These are phyloP conservation scores for Phaeomoniella chlamydospora DNA, from an alignment of 2,329 filamentous ascomycete species.

Conservation along the genomic window DNA sequence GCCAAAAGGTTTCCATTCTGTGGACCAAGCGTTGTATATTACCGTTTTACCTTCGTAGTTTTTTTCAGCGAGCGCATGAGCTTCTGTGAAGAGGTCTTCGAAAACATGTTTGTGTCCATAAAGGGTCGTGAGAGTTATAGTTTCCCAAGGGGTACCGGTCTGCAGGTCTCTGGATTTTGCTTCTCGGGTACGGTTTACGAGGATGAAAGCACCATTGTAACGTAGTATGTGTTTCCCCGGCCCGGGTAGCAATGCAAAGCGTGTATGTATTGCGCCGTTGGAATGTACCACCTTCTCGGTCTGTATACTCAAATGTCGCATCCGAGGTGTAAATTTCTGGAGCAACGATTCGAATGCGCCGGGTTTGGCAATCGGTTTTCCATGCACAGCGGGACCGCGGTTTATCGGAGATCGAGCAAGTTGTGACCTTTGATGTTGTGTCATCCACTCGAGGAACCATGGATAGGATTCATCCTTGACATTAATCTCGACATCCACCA, in stretches of 20 bases:
- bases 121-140: conserved; percentile 78
- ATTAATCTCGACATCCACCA: conserved; percentile 92
- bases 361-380: not conserved
- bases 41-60: conserved; percentile 84
- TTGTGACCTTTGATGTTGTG: conserved; percentile 57
- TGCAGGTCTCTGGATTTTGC: conserved; percentile 62
- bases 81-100: conserved; percentile 76
- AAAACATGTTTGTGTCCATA: conserved; percentile 84
- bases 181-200: conserved; percentile 76
- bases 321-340: conserved; percentile 41
- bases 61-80: conserved; percentile 62
- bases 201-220: conserved; percentile 74
- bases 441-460: conserved; percentile 92
- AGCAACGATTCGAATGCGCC: conserved; percentile 36
- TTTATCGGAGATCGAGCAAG: conserved; percentile 20
- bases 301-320: conserved; percentile 51
- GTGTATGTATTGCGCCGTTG: conserved; percentile 57
- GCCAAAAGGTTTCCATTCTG: conserved; percentile 75
- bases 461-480: conserved; percentile 85
- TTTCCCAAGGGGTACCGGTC: conserved; percentile 86
- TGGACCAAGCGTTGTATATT: conserved; percentile 73
- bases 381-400: not conserved
- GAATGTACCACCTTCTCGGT: conserved; percentile 47
- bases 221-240: conserved; percentile 81
- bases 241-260: conserved; percentile 80